Base-by-base conservation (phyloP, 2,329 filamentous ascomycete genomes). In the Pseudocercospora fuligena region DNA sequence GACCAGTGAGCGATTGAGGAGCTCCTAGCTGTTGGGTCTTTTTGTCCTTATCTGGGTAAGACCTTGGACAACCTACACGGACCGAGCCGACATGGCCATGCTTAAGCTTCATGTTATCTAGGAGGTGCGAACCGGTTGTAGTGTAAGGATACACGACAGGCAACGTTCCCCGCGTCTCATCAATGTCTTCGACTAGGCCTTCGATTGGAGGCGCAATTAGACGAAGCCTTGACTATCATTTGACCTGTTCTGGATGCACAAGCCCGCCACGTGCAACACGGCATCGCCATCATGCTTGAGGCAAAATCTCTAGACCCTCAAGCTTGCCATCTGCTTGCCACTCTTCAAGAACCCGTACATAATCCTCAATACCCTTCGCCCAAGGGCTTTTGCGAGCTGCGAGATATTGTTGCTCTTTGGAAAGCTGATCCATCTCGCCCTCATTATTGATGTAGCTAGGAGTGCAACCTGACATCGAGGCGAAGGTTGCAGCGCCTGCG, bases 371-470 rank as follows among this genome's bases (percentile, higher is more conserved):
- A 0, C 78, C 78, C 47, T 71, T 65, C 1, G 68, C 72, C 71
- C 76, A 80, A 6, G 68, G 72, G 3, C 72, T 73, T 49, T 66
- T 61, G 49, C 66, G 61, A 11, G 70, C 73, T 11, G 65, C 63
- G 64, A 72, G 70, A 68, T 72, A 71, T 73, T 75, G 61, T 73
- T 72, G 29, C 69, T 78, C 72, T 21, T 68, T 63, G n/a, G 67
- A 29, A 47, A 71, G 68, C 7, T 60, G 53, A 40, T 72, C 68
- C n/a, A 73, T 63, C 40, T 77, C 73, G 1, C 80, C 82, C 73
- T 87, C 83, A 23, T 73, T 76, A 57, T 85, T 88, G 46, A 83
- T 75, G 69, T 87, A 88, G 12, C 83, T 79, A 0, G 86, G 86
- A n/a, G 85, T 87, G 75, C 86, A 89, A 14, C 83, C 79, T 5